Percentiles rank a stretch among this genome's conserved stretches.
phyloP scores from a whole-genome alignment of 148 eudicot species.

The Chenopodium album region DNA sequence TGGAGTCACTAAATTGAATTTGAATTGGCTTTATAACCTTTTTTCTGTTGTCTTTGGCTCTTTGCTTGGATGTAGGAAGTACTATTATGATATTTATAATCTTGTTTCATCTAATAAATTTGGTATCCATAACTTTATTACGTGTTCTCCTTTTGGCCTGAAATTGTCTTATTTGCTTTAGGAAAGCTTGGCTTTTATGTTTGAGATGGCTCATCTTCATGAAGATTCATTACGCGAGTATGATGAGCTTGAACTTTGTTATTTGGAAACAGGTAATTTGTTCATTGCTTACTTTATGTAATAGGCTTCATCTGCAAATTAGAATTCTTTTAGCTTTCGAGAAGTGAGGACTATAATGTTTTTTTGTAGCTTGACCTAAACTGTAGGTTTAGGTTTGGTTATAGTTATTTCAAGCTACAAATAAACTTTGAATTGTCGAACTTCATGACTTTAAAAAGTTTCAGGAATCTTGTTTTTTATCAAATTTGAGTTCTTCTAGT shows the following conservation, averaged over 20 bases:
- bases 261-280: constrained; percentile 77
- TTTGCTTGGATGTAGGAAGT: constrained; percentile 4
- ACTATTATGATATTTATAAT: no score
- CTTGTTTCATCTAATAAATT: neutral
- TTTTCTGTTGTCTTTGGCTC: neutral
- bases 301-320: neutral
- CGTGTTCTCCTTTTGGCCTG: constrained; percentile 10
- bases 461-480: neutral
- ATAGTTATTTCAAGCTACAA: no score
- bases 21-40: neutral
- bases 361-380: neutral
- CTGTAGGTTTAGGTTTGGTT: no score
- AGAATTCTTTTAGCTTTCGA: neutral
- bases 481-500: no score
- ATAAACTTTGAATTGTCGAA: neutral
- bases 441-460: neutral
- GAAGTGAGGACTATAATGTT: neutral
- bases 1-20: neutral
- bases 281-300: constrained; percentile 9
- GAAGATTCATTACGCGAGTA: constrained; percentile 97
- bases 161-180: constrained; percentile 28
- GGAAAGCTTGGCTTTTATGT: constrained; percentile 99
- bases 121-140: neutral
- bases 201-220: constrained; percentile 93
- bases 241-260: constrained; percentile 92